These are phyloP conservation scores for Botrytis squamosa DNA, from an alignment of 2,329 filamentous ascomycete genomes.

Conservation along the genomic window DNA sequence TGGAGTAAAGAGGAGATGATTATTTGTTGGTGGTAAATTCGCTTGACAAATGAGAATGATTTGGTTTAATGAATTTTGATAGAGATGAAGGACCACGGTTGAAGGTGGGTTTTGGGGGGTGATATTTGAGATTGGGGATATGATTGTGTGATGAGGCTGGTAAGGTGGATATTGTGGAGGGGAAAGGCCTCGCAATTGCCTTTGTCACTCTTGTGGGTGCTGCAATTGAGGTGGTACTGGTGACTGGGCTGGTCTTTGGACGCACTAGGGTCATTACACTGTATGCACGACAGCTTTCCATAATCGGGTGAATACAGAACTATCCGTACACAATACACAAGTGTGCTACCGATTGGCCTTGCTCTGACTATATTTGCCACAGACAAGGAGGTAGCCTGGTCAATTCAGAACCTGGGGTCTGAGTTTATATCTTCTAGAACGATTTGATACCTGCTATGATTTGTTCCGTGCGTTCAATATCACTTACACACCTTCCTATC, in stretches of 20 bases:
- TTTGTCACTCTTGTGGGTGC: neutral
- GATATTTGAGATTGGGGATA: neutral
- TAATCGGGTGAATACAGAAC: conserved; percentile 8
- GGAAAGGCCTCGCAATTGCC: neutral
- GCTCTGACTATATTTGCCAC: conserved; percentile 15
- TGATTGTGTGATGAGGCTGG: conserved; percentile 10
- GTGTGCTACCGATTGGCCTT: neutral
- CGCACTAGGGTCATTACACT: neutral
- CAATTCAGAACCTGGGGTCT: conserved; percentile 19
- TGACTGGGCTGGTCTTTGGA: neutral
- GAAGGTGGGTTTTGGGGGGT: neutral
- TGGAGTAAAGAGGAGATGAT: conserved; percentile 7
- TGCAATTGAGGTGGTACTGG: neutral
- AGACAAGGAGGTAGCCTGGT: conserved; percentile 4
- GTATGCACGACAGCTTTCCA: neutral
- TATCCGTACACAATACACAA: conserved; percentile 5
- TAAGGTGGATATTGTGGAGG: neutral
- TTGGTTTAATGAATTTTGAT: conserved; percentile 1
- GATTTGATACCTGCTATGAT: conserved; percentile 15
- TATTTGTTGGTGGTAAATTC: conserved; percentile 7
- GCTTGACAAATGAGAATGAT: conserved; percentile 17
- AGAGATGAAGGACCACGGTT: neutral
- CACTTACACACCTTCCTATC: conserved; percentile 11
- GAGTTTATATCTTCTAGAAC: conserved; percentile 20
- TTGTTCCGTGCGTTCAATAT: conserved; percentile 16